phyloP scores from a whole-genome alignment of 1,284 basidiomycete genomes.

The Thelephora terrestris region DNA sequence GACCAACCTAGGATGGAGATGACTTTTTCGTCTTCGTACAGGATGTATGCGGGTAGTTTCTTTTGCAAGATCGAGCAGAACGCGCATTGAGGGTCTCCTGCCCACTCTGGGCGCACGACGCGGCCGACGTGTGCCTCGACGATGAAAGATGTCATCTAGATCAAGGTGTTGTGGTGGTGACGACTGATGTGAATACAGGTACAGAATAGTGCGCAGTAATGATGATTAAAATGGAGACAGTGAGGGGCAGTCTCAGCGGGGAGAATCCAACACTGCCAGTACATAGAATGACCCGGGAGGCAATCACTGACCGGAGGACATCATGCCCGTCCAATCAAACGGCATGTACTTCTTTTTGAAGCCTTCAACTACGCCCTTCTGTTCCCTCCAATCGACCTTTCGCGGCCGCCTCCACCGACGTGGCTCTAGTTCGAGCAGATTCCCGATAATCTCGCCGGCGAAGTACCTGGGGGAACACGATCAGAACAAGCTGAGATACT shows the following conservation, averaged over 20 bases:
- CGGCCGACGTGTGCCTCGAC: conserved; percentile 51
- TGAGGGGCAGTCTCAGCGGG: background rate
- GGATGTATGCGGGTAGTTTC: conserved; percentile 34
- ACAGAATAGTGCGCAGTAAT: background rate
- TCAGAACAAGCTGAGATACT: conserved; percentile 5
- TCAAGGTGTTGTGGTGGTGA: background rate
- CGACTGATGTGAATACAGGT: no score
- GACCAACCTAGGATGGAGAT: conserved; percentile 55
- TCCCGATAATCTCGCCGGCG: conserved; percentile 91
- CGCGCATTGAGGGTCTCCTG: conserved; percentile 34
- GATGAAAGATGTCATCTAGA: conserved; percentile 59
- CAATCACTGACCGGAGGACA: conserved; percentile 20
- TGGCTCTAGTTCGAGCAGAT: conserved; percentile 83
- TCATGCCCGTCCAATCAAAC: conserved; percentile 75
- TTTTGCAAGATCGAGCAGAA: conserved; percentile 55
- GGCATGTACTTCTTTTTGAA: conserved; percentile 63
- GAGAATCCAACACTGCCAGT: background rate
- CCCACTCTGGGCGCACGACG: conserved; percentile 34
- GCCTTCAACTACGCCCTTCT: conserved; percentile 57
- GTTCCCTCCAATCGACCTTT: conserved; percentile 58
- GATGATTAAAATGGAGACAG: background rate
- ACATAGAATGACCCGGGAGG: no score
- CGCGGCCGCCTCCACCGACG: conserved; percentile 77
- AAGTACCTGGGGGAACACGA: conserved; percentile 61
- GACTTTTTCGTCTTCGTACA: conserved; percentile 59